Conservation (phyloP, 176 grass and related monocot species). For the Carex myosuroides region DNA sequence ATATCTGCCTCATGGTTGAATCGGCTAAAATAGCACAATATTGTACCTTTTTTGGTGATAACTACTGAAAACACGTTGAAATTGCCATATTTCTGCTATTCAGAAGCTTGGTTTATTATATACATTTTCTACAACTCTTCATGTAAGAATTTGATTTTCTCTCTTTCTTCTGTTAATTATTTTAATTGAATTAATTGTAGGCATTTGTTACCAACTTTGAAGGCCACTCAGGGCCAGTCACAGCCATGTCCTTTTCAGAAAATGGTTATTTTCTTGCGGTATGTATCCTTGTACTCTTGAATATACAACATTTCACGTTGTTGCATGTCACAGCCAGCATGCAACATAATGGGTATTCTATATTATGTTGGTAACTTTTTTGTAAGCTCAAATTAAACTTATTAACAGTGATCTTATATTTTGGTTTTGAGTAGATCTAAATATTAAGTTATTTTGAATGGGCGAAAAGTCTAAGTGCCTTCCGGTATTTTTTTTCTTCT, state of each 20-base stretch:
- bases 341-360: not conserved
- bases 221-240: slow-evolving; percentile 81
- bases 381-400: not conserved
- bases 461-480: not conserved
- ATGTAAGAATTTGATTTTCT: slow-evolving; percentile 4
- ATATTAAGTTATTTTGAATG: not conserved
- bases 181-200: slow-evolving; percentile 35
- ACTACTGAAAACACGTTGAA: not conserved
- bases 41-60: not conserved
- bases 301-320: not conserved
- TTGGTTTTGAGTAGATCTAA: not conserved
- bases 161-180: slow-evolving; percentile 30
- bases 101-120: not conserved
- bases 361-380: not conserved
- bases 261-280: slow-evolving; percentile 99
- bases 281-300: slow-evolving; percentile 18
- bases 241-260: slow-evolving; percentile 97
- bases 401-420: not conserved
- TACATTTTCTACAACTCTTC: not conserved
- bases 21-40: not conserved
- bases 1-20: not conserved
- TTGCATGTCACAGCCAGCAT: not conserved
- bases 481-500: slow-evolving; percentile 22
- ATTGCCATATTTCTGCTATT: not conserved
- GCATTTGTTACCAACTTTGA: slow-evolving; percentile 84